Percentiles rank a stretch among this genome's conserved stretches.
phyloP scores from a whole-genome alignment of 257 asterid species.

The Penstemon davidsonii region DNA sequence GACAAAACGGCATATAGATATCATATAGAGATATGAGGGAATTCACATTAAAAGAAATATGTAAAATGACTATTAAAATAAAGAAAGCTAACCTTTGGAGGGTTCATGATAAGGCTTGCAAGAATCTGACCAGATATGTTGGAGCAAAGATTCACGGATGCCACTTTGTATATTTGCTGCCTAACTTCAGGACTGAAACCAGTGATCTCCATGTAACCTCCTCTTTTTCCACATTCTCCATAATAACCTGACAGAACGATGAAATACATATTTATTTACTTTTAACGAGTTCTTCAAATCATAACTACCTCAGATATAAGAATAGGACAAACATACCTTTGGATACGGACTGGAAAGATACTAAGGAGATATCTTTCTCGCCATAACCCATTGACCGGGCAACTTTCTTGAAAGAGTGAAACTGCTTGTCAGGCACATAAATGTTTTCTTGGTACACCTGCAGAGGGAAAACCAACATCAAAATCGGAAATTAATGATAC shows the following conservation, averaged over 20 bases:
- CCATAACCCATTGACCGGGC: constrained; percentile 82
- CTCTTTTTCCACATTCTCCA: constrained; percentile 97
- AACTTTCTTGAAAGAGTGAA: constrained; percentile 89
- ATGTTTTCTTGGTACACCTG: constrained; percentile 95
- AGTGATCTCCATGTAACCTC: constrained; percentile 97
- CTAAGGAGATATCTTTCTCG: constrained; percentile 75
- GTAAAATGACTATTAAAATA: neutral
- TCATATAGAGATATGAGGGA: neutral
- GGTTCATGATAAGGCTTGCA: constrained; percentile 91
- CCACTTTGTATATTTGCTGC: constrained; percentile 91
- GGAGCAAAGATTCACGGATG: constrained; percentile 93
- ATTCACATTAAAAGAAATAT: neutral
- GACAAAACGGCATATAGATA: neutral
- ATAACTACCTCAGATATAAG: neutral
- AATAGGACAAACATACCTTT: constrained; percentile 56
- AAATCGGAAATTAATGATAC: neutral
- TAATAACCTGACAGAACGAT: constrained; percentile 59
- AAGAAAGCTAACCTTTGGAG: constrained; percentile 66
- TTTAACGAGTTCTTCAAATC: constrained; percentile 8
- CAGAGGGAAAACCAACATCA: constrained; percentile 19
- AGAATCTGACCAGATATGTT: constrained; percentile 97
- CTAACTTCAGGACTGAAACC: constrained; percentile 84
- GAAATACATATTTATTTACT: constrained; percentile 12
- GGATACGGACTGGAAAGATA: constrained; percentile 92
- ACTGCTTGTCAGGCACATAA: constrained; percentile 91